phyloP scores from a whole-genome alignment of 306 rosid genomes.

The Canavalia ensiformis region DNA sequence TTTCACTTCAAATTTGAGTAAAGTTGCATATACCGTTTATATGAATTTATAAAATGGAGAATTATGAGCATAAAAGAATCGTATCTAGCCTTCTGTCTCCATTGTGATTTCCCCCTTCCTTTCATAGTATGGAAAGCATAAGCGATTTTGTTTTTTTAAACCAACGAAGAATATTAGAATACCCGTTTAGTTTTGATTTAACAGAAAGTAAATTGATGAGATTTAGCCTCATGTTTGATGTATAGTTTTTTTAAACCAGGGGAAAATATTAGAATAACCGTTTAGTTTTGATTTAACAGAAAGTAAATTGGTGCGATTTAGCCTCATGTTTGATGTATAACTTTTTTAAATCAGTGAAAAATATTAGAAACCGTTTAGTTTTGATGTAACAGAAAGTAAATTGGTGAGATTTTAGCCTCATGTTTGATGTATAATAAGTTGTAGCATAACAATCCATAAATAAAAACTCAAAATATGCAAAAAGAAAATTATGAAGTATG shows the following conservation, averaged over 20 bases:
- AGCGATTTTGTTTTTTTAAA: neutral
- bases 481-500: neutral
- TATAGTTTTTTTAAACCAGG: neutral
- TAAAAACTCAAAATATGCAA: neutral
- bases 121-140: neutral
- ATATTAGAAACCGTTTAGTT: neutral
- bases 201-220: neutral
- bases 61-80: neutral
- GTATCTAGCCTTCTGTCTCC: neutral
- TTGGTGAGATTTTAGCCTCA: neutral
- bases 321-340: constrained; percentile 14
- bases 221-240: neutral
- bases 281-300: neutral
- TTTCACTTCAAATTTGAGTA: too few relatives aligned
- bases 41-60: neutral
- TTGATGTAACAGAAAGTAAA: neutral
- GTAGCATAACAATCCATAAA: neutral
- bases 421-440: neutral
- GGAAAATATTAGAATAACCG: neutral
- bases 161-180: neutral
- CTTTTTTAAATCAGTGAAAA: neutral
- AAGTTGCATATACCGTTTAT: neutral
- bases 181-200: neutral
- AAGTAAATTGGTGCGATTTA: neutral
- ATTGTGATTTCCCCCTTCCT: neutral